phyloP scores from a whole-genome alignment of 2,329 filamentous ascomycete species.

The Aspergillus viridinutans region DNA sequence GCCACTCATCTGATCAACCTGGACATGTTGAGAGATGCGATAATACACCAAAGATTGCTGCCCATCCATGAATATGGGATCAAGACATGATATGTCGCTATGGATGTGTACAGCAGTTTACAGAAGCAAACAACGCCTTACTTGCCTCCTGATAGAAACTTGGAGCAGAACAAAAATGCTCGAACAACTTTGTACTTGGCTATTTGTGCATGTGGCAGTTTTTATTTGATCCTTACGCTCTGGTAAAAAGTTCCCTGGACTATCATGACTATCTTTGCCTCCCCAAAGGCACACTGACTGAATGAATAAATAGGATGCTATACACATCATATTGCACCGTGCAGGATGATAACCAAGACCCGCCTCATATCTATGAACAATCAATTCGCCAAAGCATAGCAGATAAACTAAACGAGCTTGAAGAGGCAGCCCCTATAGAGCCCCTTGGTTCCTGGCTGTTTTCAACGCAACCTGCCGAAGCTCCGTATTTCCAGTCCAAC shows the following conservation, averaged over 20 bases:
- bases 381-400: background rate
- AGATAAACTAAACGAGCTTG: background rate
- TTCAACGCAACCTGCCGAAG: background rate
- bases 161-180: background rate
- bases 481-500: background rate
- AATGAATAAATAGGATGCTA: background rate
- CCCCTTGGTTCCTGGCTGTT: background rate
- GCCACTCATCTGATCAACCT: background rate
- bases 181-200: background rate
- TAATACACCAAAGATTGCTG: background rate
- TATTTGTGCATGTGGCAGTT: background rate
- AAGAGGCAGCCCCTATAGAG: background rate
- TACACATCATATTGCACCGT: background rate
- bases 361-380: background rate
- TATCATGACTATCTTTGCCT: background rate
- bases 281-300: background rate
- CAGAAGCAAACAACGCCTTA: background rate
- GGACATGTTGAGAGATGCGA: background rate
- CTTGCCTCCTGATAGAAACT: background rate
- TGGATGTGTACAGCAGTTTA: background rate
- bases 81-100: background rate
- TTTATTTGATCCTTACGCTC: background rate
- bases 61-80: background rate
- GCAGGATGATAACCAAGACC: background rate
- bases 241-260: background rate